phyloP scores from a whole-genome alignment of 164 flowering plant genomes.

The Tetracentron sinense region DNA sequence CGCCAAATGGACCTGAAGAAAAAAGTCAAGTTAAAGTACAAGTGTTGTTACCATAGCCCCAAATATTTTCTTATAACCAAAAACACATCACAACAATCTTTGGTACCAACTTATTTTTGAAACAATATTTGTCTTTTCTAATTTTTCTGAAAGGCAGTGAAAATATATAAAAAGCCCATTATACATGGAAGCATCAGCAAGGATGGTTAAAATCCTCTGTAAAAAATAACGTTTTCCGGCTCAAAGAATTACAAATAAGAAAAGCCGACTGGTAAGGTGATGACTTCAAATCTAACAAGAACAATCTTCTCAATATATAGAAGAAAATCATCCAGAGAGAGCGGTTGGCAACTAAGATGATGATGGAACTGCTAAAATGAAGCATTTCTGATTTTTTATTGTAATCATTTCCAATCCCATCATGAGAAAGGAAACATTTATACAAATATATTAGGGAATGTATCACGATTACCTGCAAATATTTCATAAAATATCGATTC shows the following conservation, averaged over 20 bases:
- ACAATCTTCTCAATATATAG: not conserved
- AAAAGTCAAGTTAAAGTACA: slow-evolving; percentile 8
- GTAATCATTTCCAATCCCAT: not conserved
- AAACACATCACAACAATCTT: not conserved
- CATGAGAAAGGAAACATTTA: not conserved
- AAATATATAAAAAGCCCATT: too few relatives aligned
- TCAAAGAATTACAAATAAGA: not conserved
- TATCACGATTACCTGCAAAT: slow-evolving; percentile 64
- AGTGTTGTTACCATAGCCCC: not conserved
- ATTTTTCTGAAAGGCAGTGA: too few relatives aligned
- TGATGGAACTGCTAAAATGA: not conserved
- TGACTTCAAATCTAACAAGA: too few relatives aligned
- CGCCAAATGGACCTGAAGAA: slow-evolving; percentile 81
- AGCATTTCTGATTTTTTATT: not conserved
- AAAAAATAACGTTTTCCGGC: not conserved
- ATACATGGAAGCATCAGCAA: too few relatives aligned
- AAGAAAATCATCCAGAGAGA: not conserved
- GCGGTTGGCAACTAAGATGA: not conserved
- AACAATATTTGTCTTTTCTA: too few relatives aligned
- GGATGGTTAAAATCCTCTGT: too few relatives aligned
- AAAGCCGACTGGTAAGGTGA: not conserved
- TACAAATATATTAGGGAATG: not conserved
- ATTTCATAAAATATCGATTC: slow-evolving; percentile 85
- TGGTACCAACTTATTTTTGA: too few relatives aligned
- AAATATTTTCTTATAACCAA: not conserved